phyloP scores from a whole-genome alignment of 805 yeast genomes.

The Candida sithepensis region DNA sequence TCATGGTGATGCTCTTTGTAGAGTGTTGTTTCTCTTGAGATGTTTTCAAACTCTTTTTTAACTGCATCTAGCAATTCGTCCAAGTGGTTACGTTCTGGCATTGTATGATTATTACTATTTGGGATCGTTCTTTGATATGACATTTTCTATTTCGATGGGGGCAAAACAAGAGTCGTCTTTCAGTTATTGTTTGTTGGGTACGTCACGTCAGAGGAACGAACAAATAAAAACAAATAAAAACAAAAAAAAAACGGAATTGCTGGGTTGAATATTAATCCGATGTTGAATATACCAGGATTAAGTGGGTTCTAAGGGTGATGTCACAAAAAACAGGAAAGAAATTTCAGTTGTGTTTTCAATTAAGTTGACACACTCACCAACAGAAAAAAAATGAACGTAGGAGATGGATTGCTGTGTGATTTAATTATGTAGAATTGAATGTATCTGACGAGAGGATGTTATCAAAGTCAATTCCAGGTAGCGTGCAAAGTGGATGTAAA shows the following conservation, averaged over 20 bases:
- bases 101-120: slow-evolving; percentile 18
- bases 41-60: slow-evolving; percentile 84
- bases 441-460: background rate
- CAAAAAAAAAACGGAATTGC: too few relatives aligned
- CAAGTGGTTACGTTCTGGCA: slow-evolving; percentile 29
- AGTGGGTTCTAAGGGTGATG: too few relatives aligned
- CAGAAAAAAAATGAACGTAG: background rate
- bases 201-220: background rate
- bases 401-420: too few relatives aligned
- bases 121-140: slow-evolving; percentile 28
- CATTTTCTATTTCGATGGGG: slow-evolving; percentile 11
- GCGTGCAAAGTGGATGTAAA: too few relatives aligned
- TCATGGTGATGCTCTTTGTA: slow-evolving; percentile 91
- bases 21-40: slow-evolving; percentile 79
- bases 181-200: background rate
- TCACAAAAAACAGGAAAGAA: too few relatives aligned
- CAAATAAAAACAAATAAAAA: background rate
- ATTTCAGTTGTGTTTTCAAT: too few relatives aligned
- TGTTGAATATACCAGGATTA: too few relatives aligned
- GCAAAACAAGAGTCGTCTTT: background rate
- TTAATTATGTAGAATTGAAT: too few relatives aligned
- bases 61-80: slow-evolving; percentile 87
- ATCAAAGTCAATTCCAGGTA: background rate
- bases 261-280: too few relatives aligned
- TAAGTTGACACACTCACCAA: too few relatives aligned